phyloP scores from a whole-genome alignment of 495 filamentous ascomycete species.

The Thermochaetoides thermophila region DNA sequence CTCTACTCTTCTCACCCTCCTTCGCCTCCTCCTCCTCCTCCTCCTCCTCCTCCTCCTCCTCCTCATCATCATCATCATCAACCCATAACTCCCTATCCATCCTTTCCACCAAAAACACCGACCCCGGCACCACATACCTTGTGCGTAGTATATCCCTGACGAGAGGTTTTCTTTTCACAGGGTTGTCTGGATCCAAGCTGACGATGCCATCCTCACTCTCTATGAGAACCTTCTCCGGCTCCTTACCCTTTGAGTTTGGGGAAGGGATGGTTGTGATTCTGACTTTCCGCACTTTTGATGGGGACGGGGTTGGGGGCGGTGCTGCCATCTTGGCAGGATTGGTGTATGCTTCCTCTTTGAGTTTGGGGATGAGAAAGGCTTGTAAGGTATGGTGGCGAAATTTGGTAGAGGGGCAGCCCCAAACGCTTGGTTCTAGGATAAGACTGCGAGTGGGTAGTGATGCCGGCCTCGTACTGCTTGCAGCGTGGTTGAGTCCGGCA shows the following conservation, averaged over 20 bases:
- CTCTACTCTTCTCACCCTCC: slow-evolving; percentile 10
- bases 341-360: not conserved
- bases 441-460: too few relatives aligned
- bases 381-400: too few relatives aligned
- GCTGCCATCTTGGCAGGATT: too few relatives aligned
- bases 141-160: slow-evolving; percentile 31
- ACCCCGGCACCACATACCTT: slow-evolving; percentile 22
- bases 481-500: too few relatives aligned
- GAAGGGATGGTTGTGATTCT: not conserved
- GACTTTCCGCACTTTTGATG: not conserved
- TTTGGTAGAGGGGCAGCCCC: too few relatives aligned
- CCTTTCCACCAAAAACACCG: slow-evolving; percentile 30
- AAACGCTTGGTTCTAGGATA: too few relatives aligned
- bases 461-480: too few relatives aligned
- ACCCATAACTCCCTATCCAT: slow-evolving; percentile 18
- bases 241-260: not conserved
- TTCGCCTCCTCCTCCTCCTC: too few relatives aligned
- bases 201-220: not conserved
- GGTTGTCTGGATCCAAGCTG: slow-evolving; percentile 7
- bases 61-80: too few relatives aligned
- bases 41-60: too few relatives aligned
- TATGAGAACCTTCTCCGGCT: not conserved
- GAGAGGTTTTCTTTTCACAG: slow-evolving; percentile 36
- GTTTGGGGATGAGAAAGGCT: not conserved
- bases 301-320: too few relatives aligned